Evolutionary conservation across 345 rosid genomes (phyloP), one percentile per base, ranked within the genome.

Genomic region (Camelina neglecta): DNA sequence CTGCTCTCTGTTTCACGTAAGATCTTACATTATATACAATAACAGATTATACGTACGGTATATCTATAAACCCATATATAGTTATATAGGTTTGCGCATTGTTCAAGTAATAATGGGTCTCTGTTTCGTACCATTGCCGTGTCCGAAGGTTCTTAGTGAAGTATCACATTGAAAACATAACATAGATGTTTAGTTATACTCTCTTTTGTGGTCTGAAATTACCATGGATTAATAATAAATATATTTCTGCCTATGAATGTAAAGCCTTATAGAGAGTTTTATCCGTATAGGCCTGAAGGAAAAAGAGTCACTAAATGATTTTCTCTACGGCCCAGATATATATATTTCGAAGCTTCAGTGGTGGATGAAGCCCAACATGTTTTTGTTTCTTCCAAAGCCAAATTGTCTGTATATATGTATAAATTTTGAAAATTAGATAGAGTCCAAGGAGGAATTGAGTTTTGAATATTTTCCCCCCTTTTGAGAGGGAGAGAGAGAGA

Each of bases 1-100:
- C 53, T 42, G 18, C 5, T 48, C 44, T 60, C 44, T 49, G 10
- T 44, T 36, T 44, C 45, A 33, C 73, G 73, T 41, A 24, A 26
- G 4, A 41, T 55, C 54, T 57, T 60, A 11, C 38, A 20, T 39
- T n/a, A n/a, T 38, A 20, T 60, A 60, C 65, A 11, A 26, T 26
- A 26, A 26, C 31, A 26, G 31, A 26, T 4, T 26, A 26, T 26
- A 26, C 31, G 31, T 26, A 26, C 31, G 31, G 31, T 26, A 26
- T 26, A 26, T 26, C 5, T 26, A 26, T 26, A 26, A 26, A 26
- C 31, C 31, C 31, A 26, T 26, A 42, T 42, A 12, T 4, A 26
- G 31, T 26, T 0, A 1, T 11, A 45, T 45, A 45, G 18, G 0
- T 45, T 51, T 48, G 51, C 51, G 21, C 21, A 48, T 48, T 48